Evolutionary conservation across 164 flowering plant species (phyloP).

Genomic region (Amborella trichopoda): DNA sequence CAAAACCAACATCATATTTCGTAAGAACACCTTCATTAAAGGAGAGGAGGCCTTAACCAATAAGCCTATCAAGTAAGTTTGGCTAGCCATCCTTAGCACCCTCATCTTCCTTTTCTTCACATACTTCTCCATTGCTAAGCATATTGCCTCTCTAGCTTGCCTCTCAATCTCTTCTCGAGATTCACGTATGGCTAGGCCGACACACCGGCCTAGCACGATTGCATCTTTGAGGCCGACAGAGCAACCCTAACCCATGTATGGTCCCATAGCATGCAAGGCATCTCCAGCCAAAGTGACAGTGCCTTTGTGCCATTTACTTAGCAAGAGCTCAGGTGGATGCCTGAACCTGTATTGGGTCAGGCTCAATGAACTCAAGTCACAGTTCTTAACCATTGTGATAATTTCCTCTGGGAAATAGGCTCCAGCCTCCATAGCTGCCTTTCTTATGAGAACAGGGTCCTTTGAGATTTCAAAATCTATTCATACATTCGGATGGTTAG

Average conservation of each 20-base stretch:
- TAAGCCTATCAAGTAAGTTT: neutral
- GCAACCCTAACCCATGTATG: conserved; percentile 30
- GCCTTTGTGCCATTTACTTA: conserved; percentile 14
- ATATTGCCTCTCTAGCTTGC: conserved; percentile 1
- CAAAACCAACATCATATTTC: neutral
- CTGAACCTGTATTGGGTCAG: no score
- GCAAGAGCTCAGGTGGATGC: conserved; percentile 17
- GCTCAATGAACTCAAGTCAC: no score
- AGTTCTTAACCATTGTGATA: conserved; percentile 11
- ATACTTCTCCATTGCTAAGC: conserved; percentile 18
- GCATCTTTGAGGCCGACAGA: conserved; percentile 28
- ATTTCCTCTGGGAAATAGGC: conserved; percentile 17
- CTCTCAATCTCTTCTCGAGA: neutral
- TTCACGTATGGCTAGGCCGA: conserved; percentile 11
- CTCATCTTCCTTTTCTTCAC: conserved; percentile 18
- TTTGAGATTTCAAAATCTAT: conserved; percentile 15
- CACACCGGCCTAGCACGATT: conserved; percentile 23
- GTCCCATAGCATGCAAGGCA: conserved; percentile 35
- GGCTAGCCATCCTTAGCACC: conserved; percentile 12
- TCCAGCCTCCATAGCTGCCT: conserved; percentile 5
- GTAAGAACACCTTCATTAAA: neutral
- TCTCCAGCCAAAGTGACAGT: conserved; percentile 26
- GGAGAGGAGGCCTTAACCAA: neutral
- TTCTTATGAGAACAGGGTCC: conserved; percentile 12
- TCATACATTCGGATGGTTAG: no score